Base-by-base conservation (phyloP, 768 basidiomycete species). In the Hypsizygus marmoreus region DNA sequence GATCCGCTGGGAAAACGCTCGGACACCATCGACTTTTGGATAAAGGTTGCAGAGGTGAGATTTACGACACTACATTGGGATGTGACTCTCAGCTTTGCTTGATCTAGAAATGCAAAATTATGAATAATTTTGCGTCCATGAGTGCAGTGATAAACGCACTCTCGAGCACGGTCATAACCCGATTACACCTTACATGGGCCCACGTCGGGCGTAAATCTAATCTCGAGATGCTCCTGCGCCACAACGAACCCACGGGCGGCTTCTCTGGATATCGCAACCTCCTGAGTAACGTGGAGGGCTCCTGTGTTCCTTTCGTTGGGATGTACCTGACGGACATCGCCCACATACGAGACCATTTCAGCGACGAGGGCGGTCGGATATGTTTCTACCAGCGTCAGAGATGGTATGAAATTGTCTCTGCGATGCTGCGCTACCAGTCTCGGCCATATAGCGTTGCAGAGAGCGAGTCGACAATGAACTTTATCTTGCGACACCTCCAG, bases 1-100 rank as follows among this genome's bases (percentile, higher is more conserved):
- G 76, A 82, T 6, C 66, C 66, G 4, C 62, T 82, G 45, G 71
- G 70, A 11, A 80, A 74, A 56, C 70, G 85, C 33, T 76, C 81
- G 6, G 75, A 82, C 43, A 76, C 73, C 12, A 66, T 87, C 28
- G 84, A 87, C 47, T 78, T 82, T 57, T 90, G 87, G 87, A 82
- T 89, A 53, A 83, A 78, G 58, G 83, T 88, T 14, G 85, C 88
- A 6, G 86, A 90, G 76, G 88, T 87, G 54, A 55, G 77, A 62
- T 20, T 23, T n/a, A 17, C 26, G 28, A 9, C 31, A 6, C 37
- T 19, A 23, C n/a, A 9, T 13, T 23, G 34, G 29, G 25, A 29
- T 35, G 22, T 31, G 32, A 45, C 26, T 37, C n/a, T 49, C 58
- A 26, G 54, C 45, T n/a, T 40, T 22, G 24, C 7, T 42, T 49